phyloP scores from a whole-genome alignment of 305 asterid species.

The Fraxinus albicans region DNA sequence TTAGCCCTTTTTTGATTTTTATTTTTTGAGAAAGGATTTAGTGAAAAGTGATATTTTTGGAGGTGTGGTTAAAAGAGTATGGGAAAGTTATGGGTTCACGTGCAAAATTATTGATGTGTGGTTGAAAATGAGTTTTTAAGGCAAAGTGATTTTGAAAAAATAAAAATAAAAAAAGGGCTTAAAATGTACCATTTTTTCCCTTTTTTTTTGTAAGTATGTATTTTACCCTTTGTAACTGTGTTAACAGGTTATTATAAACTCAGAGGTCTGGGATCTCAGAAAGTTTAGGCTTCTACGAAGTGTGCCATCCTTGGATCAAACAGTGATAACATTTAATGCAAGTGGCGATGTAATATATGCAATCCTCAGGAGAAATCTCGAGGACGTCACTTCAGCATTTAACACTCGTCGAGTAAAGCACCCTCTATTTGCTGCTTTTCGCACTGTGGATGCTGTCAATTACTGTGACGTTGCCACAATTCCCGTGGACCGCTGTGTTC shows the following conservation, averaged over 20 bases:
- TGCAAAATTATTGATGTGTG: neutral
- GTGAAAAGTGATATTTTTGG: neutral
- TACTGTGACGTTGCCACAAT: constrained; percentile 90
- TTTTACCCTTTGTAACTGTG: neutral
- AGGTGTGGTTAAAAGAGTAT: neutral
- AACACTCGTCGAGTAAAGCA: constrained; percentile 86
- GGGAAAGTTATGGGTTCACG: neutral
- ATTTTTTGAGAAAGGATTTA: neutral
- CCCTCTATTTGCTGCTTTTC: constrained; percentile 92
- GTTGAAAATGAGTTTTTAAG: neutral
- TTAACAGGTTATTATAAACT: constrained; percentile 80
- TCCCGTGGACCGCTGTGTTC: constrained; percentile 93
- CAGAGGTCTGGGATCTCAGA: constrained; percentile 98
- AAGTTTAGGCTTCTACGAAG: constrained; percentile 79
- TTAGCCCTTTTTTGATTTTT: neutral
- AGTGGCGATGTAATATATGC: constrained; percentile 94
- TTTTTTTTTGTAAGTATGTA: no score
- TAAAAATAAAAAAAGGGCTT: neutral
- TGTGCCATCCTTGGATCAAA: constrained; percentile 89
- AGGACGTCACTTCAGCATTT: constrained; percentile 83
- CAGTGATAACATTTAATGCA: constrained; percentile 77
- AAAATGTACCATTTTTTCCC: neutral
- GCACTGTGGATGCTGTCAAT: constrained; percentile 90
- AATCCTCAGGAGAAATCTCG: constrained; percentile 86
- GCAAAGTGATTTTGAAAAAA: neutral